These are phyloP conservation scores for Hypomontagnella monticulosa DNA, from an alignment of 495 filamentous ascomycete species.

Conservation along the genomic window DNA sequence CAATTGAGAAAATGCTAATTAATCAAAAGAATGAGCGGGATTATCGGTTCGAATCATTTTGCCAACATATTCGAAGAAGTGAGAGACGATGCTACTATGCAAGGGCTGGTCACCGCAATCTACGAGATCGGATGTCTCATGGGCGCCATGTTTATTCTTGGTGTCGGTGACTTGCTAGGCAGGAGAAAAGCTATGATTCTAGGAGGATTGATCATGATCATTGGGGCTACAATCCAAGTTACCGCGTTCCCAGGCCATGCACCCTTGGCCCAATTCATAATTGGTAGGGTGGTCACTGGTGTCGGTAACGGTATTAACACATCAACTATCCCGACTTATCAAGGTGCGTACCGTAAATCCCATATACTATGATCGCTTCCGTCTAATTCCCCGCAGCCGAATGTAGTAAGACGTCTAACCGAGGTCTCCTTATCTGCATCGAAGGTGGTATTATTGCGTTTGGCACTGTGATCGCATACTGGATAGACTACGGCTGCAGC, in stretches of 20 bases:
- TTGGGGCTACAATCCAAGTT: constrained; percentile 73
- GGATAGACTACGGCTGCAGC: constrained; percentile 76
- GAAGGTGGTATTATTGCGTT: constrained; percentile 79
- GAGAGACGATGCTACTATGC: constrained; percentile 72
- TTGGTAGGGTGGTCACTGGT: constrained; percentile 74
- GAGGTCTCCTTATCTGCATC: constrained; percentile 79
- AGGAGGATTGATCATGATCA: constrained; percentile 73
- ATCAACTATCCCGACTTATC: constrained; percentile 77
- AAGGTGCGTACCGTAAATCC: constrained; percentile 70
- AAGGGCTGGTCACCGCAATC: constrained; percentile 83
- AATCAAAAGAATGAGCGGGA: constrained; percentile 71
- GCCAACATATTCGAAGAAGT: constrained; percentile 75
- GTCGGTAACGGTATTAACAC: constrained; percentile 78
- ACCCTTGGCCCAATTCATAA: constrained; percentile 70
- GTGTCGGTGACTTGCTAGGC: constrained; percentile 73
- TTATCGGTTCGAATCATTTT: constrained; percentile 78
- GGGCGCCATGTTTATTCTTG: constrained; percentile 76
- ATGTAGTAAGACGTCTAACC: constrained; percentile 72
- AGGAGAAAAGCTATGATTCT: constrained; percentile 64
- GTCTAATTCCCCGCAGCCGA: constrained; percentile 15
- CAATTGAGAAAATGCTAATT: no score
- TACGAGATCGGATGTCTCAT: constrained; percentile 83
- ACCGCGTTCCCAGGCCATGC: constrained; percentile 53
- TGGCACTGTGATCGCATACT: constrained; percentile 76
- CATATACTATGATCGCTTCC: constrained; percentile 55